Conservation (phyloP, 2,329 filamentous ascomycete species). For the Simplicillium sp. region DNA sequence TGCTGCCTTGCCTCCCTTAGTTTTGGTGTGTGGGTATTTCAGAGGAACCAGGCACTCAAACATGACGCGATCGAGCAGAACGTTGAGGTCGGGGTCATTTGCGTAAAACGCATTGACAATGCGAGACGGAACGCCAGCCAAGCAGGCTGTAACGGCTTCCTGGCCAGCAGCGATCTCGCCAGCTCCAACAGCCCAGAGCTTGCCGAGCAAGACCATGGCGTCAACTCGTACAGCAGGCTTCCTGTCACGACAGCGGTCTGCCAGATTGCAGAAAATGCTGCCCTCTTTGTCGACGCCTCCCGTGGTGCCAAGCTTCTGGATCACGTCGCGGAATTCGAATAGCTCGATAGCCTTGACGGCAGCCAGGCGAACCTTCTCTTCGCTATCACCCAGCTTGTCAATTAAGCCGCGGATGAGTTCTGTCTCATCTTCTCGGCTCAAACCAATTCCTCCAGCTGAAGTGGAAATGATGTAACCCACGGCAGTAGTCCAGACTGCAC, state of each 20-base stretch:
- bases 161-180: constrained; percentile 79
- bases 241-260: constrained; percentile 81
- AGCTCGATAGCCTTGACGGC: constrained; percentile 77
- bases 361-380: constrained; percentile 84
- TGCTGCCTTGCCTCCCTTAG: constrained; percentile 50
- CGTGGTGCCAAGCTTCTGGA: constrained; percentile 69
- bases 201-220: constrained; percentile 75
- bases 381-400: constrained; percentile 75
- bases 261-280: constrained; percentile 72
- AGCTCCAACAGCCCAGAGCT: constrained; percentile 87
- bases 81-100: constrained; percentile 79
- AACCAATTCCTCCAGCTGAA: constrained; percentile 78
- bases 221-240: constrained; percentile 73
- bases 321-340: constrained; percentile 72
- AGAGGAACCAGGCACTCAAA: constrained; percentile 86
- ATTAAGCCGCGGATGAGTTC: constrained; percentile 64
- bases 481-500: constrained; percentile 77
- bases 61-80: constrained; percentile 73
- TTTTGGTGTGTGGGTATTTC: constrained; percentile 63
- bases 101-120: constrained; percentile 86
- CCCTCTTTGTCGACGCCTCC: constrained; percentile 68
- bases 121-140: constrained; percentile 73
- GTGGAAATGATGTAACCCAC: constrained; percentile 84
- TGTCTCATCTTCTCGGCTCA: constrained; percentile 74
- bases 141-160: constrained; percentile 62